Evolutionary conservation across 148 eudicot species (phyloP), one percentile per base, ranked within the genome.

Genomic region (Linanthus parryae): DNA sequence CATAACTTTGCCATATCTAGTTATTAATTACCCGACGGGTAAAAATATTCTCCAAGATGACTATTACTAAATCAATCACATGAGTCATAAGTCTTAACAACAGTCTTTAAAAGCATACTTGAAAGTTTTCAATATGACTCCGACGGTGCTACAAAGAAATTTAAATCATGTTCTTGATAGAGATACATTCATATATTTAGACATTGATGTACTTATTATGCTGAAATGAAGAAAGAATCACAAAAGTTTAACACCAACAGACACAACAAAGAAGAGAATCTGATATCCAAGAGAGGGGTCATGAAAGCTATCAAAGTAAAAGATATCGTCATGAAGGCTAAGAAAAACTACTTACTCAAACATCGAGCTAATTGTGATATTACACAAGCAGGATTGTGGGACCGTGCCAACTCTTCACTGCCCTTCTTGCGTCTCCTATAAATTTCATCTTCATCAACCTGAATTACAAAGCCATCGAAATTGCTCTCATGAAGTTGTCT

Each of bases 391-490:
- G 81, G 73, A 65, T 52, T 55, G 63, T 71, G 77, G 47, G 68
- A 51, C 78, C 64, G 65, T 51, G 61, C 78, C 56, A 64, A 59
- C 37, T 65, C 68, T 41, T 77, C 70, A 23, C 70, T 64, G 30
- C 44, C 53, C 68, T 74, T 74, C 69, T 71, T 72, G 48, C 64
- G 66, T 62, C 50, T 55, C 75, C 80, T 50, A 31, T 66, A 75
- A 48, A 55, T 49, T 33, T 76, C 89, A 66, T 85, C 87, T 67
- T 76, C 81, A 68, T 73, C 81, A 77, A 72, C 89, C 94, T 91
- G 72, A 70, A 59, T 47, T 54, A 15, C 23, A 20, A 48, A 61
- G 49, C 50, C 18, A 17, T 48, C n/a, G 11, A 54, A 55, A 48
- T 12, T 25, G 24, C 43, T 20, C 30, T 21, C 29, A 46, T 28